phyloP scores from a whole-genome alignment of 2,329 filamentous ascomycete genomes.

The Atkinsonella hypoxylon region DNA sequence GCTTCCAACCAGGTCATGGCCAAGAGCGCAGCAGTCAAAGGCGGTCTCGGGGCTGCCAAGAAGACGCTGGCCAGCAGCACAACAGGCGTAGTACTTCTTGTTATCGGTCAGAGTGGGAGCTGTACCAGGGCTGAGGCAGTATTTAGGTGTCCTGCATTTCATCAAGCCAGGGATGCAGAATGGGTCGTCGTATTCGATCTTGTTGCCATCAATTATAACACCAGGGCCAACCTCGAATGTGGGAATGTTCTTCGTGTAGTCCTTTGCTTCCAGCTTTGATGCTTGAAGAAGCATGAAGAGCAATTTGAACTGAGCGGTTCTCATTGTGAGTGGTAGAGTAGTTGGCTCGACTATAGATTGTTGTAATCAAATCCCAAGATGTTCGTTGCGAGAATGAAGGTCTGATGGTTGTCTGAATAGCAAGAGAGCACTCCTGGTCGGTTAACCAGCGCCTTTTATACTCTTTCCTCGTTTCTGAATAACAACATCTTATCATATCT shows the following conservation, averaged over 20 bases:
- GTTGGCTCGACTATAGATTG: neutral
- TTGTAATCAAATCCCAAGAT: too few relatives aligned
- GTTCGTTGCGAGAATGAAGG: too few relatives aligned
- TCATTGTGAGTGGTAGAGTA: neutral
- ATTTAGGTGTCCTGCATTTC: slow-evolving; percentile 1
- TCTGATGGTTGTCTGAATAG: too few relatives aligned
- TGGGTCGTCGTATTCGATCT: slow-evolving; percentile 8
- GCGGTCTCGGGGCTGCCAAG: slow-evolving; percentile 9
- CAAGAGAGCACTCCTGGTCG: too few relatives aligned
- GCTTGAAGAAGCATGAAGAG: slow-evolving; percentile 3
- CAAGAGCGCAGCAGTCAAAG: slow-evolving; percentile 11
- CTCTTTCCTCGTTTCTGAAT: neutral
- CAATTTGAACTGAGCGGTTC: neutral
- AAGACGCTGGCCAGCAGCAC: slow-evolving; percentile 5
- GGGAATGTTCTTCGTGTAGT: slow-evolving; percentile 7
- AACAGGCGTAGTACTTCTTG: slow-evolving; percentile 9
- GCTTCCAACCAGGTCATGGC: slow-evolving; percentile 9
- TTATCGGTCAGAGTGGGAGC: slow-evolving; percentile 7
- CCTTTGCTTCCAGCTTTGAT: slow-evolving; percentile 5
- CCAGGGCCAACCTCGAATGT: slow-evolving; percentile 7
- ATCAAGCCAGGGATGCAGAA: slow-evolving; percentile 7
- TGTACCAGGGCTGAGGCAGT: slow-evolving; percentile 1
- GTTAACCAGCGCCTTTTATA: neutral
- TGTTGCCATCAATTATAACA: slow-evolving; percentile 7
- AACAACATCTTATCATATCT: neutral